Evolutionary conservation across 257 asterid genomes (phyloP), one percentile per base, ranked within the genome.

Genomic region (Ocimum tenuiflorum): DNA sequence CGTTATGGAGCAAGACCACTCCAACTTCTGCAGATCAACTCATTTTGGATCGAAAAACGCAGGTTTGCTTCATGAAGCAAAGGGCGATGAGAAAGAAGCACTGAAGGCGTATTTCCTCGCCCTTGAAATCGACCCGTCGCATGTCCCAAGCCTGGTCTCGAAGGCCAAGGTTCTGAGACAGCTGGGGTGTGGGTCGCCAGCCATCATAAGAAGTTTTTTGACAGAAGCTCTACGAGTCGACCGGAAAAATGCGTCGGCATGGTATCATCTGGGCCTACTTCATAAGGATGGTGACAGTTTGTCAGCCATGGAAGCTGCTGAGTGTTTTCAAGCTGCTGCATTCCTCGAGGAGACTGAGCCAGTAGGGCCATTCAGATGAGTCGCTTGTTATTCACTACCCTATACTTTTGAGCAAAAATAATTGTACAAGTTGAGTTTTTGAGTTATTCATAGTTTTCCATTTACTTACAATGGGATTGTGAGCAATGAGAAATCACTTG

Each of bases 61-160:
- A 92, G 99, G 99, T 67, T 68, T 83, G 80, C 90, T 89, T 46
- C 77, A 87, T 7, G 96, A 89, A 79, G 91, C 90, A 12, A 82
- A 73, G 75, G 91, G 85, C 38, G 62, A 74, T 41, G 41, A 59
- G 57, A 78, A 75, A 73, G 94, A 86, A 79, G 95, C 99, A 3
- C 73, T 87, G 24, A 63, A 41, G 65, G 87, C 88, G 13, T 90
- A 73, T 51, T 59, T 27, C 23, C 77, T 78, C n/a, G 94, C 97
- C 62, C 80, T 89, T 62, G 85, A 56, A 42, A 45, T 85, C 3
- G 86, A 88, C 63, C 96, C 97, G 8, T 69, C 43, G 5, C 90
- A 84, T n/a, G 91, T 79, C 61, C 86, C 90, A 7, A 89, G 95
- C 73, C 86, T 94, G 14, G 85, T 88, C 75, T 82, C 85, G 65